Evolutionary conservation across 2,329 filamentous ascomycete genomes (phyloP).

Genomic region (Penicillium sp.): DNA sequence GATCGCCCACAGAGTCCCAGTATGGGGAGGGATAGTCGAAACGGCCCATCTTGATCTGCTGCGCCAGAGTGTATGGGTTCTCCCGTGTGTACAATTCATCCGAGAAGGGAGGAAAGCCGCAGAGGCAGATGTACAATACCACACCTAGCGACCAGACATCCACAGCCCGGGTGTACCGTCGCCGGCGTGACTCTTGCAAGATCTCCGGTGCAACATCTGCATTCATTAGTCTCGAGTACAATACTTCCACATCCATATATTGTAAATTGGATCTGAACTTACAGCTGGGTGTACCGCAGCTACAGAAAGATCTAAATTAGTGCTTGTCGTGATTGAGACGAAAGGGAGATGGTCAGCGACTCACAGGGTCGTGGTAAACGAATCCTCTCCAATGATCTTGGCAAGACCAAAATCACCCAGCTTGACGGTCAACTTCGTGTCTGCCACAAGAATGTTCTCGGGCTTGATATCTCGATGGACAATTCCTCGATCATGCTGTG

Average conservation of each 20-base stretch:
- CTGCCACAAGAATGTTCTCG: conserved; percentile 88
- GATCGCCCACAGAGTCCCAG: conserved; percentile 86
- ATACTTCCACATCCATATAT: not conserved
- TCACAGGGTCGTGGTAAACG: conserved; percentile 90
- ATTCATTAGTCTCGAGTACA: conserved; percentile 15
- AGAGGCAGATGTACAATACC: conserved; percentile 94
- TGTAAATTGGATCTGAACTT: conserved; percentile 34
- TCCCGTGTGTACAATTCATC: conserved; percentile 82
- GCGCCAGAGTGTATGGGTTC: conserved; percentile 81
- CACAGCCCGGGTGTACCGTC: conserved; percentile 91
- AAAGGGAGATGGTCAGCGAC: conserved; percentile 26
- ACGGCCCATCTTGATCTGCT: conserved; percentile 84
- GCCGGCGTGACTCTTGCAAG: conserved; percentile 74
- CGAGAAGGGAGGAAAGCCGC: conserved; percentile 94
- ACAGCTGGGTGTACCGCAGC: conserved; percentile 89
- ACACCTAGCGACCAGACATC: conserved; percentile 98
- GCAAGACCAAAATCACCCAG: conserved; percentile 95
- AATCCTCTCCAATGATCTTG: conserved; percentile 98
- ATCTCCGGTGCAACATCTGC: conserved; percentile 91
- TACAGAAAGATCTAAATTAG: conserved; percentile 32
- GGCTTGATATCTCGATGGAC: conserved; percentile 98
- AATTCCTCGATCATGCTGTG: conserved; percentile 93
- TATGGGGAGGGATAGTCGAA: conserved; percentile 97
- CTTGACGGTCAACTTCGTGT: conserved; percentile 84
- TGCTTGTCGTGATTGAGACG: not conserved